A percentile compares a stretch with the other conserved stretches of the same genome.
Conservation (phyloP, 441 rosid genomes). For the Daphne laureola region DNA sequence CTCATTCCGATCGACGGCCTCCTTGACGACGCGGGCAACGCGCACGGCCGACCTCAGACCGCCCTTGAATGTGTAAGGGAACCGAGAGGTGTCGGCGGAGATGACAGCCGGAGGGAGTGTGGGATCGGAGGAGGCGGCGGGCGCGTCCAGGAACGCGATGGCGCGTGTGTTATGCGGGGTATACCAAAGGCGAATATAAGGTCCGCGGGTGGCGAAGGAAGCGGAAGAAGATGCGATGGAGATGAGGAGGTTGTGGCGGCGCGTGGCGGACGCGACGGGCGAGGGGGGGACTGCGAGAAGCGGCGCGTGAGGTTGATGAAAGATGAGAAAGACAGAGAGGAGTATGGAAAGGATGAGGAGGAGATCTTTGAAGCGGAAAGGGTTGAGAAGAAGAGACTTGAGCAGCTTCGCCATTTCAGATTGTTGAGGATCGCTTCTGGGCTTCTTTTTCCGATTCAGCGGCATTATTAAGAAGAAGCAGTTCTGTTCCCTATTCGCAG, state of each 20-base stretch:
- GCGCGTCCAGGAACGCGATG: slow-evolving; percentile 58
- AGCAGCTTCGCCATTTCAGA: slow-evolving; percentile 16
- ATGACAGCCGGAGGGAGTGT: slow-evolving; percentile 43
- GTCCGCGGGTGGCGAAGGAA: slow-evolving; percentile 51
- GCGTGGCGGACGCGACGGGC: slow-evolving; percentile 25
- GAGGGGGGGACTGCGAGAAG: slow-evolving; percentile 22
- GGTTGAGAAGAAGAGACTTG: slow-evolving; percentile 21
- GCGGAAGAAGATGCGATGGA: slow-evolving; percentile 68
- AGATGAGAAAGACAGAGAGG: slow-evolving; percentile 36
- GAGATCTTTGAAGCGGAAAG: slow-evolving; percentile 39
- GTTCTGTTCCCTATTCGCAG: too few species aligned
- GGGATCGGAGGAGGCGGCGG: slow-evolving; percentile 23
- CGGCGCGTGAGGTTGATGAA: slow-evolving; percentile 19
- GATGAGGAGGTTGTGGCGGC: slow-evolving; percentile 60
- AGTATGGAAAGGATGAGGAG: slow-evolving; percentile 35
- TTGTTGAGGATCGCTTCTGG: not conserved
- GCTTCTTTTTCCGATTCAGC: not conserved
- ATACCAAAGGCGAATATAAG: slow-evolving; percentile 77
- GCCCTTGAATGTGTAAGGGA: slow-evolving; percentile 62
- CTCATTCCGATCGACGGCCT: slow-evolving; percentile 49
- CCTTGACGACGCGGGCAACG: slow-evolving; percentile 76
- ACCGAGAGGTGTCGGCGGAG: slow-evolving; percentile 54
- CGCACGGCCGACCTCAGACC: slow-evolving; percentile 79
- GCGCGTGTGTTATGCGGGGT: slow-evolving; percentile 56
- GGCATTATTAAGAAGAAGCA: not conserved